A percentile compares a stretch with the other conserved stretches of the same genome.
Conservation (phyloP, 768 basidiomycete species). For the Suillus subluteus region DNA sequence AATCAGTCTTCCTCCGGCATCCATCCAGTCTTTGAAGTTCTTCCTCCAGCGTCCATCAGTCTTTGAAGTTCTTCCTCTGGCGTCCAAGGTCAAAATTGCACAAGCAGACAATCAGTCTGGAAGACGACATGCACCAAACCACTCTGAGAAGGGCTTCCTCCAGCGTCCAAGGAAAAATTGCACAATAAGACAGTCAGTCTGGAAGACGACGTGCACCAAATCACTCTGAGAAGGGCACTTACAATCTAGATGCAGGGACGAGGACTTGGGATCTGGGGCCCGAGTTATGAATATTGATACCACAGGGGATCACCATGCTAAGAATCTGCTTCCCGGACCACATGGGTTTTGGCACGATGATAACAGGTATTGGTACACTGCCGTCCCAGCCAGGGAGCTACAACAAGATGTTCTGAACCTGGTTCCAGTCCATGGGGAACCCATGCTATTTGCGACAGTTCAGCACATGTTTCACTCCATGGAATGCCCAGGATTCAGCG, state of each 20-base stretch:
- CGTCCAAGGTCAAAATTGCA: too few relatives aligned
- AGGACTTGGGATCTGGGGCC: slow-evolving; percentile 75
- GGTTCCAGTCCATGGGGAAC: slow-evolving; percentile 97
- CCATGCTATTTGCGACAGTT: slow-evolving; percentile 98
- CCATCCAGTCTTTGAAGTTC: too few relatives aligned
- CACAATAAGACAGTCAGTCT: too few relatives aligned
- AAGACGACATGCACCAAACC: too few relatives aligned
- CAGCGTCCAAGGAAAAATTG: too few relatives aligned
- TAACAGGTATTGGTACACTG: slow-evolving; percentile 85
- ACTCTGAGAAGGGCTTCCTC: too few relatives aligned
- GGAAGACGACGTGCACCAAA: slow-evolving; percentile 94
- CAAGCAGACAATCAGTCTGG: too few relatives aligned
- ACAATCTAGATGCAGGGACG: slow-evolving; percentile 93
- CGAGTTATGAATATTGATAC: slow-evolving; percentile 85
- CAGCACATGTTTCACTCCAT: slow-evolving; percentile 96
- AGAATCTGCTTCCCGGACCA: slow-evolving; percentile 99
- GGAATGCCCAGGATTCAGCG: slow-evolving; percentile 59
- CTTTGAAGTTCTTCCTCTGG: too few relatives aligned
- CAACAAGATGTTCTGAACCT: slow-evolving; percentile 95
- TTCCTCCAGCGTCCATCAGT: too few relatives aligned
- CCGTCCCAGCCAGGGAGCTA: slow-evolving; percentile 99
- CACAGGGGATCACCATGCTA: slow-evolving; percentile 88
- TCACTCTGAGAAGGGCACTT: slow-evolving; percentile 88
- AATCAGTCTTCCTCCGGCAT: too few relatives aligned
- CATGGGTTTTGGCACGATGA: slow-evolving; percentile 94